Percentiles rank a stretch among this genome's conserved stretches.
Evolutionary conservation across 768 basidiomycete species (phyloP).

Genomic region (Pleurotus tuber-regium): DNA sequence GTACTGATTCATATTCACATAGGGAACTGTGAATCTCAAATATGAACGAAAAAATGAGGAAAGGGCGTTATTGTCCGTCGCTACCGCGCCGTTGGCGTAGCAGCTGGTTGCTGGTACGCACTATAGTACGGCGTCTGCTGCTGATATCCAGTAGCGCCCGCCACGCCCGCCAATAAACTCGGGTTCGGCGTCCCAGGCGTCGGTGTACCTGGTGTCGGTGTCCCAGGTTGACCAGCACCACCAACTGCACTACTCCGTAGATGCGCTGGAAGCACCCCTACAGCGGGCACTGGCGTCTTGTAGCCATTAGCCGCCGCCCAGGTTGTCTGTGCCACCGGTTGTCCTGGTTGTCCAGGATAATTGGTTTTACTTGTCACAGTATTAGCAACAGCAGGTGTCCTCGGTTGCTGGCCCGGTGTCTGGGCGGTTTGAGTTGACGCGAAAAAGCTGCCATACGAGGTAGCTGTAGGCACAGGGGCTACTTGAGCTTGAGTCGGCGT

Average conservation of each 20-base stretch:
- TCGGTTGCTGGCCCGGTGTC: conserved; percentile 25
- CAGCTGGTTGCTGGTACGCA: conserved; percentile 2
- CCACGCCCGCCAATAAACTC: conserved; percentile 1
- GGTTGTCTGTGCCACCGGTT: conserved; percentile 1
- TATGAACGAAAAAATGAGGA: not conserved
- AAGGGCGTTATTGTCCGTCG: too few relatives aligned
- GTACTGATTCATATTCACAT: too few relatives aligned
- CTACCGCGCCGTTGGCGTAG: conserved; percentile 1
- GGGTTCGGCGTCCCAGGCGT: not conserved
- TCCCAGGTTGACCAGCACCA: not conserved
- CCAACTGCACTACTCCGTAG: conserved; percentile 20
- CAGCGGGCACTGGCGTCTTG: too few relatives aligned
- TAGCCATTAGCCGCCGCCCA: too few relatives aligned
- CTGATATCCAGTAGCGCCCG: too few relatives aligned
- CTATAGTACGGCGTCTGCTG: conserved; percentile 8
- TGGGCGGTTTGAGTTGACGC: conserved; percentile 22
- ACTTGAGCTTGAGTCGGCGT: conserved; percentile 32
- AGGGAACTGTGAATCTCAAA: too few relatives aligned
- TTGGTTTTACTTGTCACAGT: conserved; percentile 31
- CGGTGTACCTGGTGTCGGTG: conserved; percentile 5
- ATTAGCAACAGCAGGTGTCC: conserved; percentile 44
- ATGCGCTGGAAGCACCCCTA: conserved; percentile 30
- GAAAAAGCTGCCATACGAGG: conserved; percentile 42
- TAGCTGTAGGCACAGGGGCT: conserved; percentile 14
- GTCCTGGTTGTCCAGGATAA: conserved; percentile 10